Evolutionary conservation across 2,329 filamentous ascomycete species (phyloP).

Genomic region (Saccharata proteae): DNA sequence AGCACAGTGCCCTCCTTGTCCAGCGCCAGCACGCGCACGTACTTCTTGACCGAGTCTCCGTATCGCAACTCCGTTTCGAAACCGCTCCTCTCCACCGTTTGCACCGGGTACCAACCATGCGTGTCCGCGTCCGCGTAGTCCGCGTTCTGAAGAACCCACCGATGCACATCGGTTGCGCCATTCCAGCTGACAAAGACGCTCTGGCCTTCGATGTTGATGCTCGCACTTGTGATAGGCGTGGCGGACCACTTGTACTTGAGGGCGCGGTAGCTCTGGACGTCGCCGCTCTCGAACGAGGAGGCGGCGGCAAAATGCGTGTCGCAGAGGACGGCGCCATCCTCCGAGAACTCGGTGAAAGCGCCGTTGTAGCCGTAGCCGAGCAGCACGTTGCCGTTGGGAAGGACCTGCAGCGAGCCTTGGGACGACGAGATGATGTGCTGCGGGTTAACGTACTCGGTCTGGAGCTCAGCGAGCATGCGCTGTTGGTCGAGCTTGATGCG

Average conservation of each 20-base stretch:
- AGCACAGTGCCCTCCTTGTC: conserved; percentile 8
- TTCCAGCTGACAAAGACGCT: conserved; percentile 17
- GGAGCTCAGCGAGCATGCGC: conserved; percentile 31
- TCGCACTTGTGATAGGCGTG: conserved; percentile 12
- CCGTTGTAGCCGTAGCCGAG: conserved; percentile 40
- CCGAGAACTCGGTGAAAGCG: conserved; percentile 35
- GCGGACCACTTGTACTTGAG: conserved; percentile 18
- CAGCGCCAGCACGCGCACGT: conserved; percentile 9
- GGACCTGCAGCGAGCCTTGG: conserved; percentile 31
- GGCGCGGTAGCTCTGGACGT: conserved; percentile 26
- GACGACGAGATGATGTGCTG: conserved; percentile 24
- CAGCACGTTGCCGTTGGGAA: conserved; percentile 33
- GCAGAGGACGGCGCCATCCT: conserved; percentile 28
- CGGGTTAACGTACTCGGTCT: conserved; percentile 28
- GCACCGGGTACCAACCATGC: conserved; percentile 6
- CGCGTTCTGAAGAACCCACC: conserved; percentile 17
- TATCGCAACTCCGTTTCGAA: conserved; percentile 12
- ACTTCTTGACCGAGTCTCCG: conserved; percentile 1
- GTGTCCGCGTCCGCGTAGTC: conserved; percentile 7
- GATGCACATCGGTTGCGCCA: conserved; percentile 16
- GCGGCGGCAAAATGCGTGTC: conserved; percentile 29
- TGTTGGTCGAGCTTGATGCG: conserved; percentile 27
- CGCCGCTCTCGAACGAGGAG: conserved; percentile 13
- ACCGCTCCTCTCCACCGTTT: conserved; percentile 9
- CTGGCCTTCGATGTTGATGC: conserved; percentile 10